phyloP scores from a whole-genome alignment of 371 early-diverging fungal species.

The Saksenaea oblongispora region DNA sequence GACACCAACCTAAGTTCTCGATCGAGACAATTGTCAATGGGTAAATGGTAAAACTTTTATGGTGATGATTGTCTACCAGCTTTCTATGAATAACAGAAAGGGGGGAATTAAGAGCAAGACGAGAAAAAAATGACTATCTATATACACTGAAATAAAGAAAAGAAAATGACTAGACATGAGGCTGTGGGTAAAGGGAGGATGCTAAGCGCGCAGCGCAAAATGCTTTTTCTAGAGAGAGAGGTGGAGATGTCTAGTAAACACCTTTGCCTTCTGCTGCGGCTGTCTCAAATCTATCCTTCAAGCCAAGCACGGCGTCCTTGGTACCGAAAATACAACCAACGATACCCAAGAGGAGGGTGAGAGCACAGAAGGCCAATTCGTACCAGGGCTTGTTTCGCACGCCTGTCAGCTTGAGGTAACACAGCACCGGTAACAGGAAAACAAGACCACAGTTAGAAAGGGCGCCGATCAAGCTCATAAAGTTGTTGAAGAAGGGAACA shows the following conservation, averaged over 20 bases:
- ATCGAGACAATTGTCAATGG: too few species aligned
- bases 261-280: not conserved
- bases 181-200: too few species aligned
- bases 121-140: too few species aligned
- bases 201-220: too few species aligned
- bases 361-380: conserved; percentile 44
- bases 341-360: conserved; percentile 55
- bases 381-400: conserved; percentile 30
- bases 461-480: conserved; percentile 70
- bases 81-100: too few species aligned
- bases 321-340: conserved; percentile 62
- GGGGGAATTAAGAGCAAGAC: too few species aligned
- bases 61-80: too few species aligned
- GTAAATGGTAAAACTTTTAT: too few species aligned
- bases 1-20: too few species aligned
- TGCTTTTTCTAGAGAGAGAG: too few species aligned
- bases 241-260: not conserved
- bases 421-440: conserved; percentile 56
- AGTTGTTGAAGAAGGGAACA: conserved; percentile 65
- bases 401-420: conserved; percentile 60
- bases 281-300: not conserved
- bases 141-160: too few species aligned
- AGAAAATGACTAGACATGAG: too few species aligned
- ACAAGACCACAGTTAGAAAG: conserved; percentile 59
- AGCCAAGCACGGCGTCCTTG: conserved; percentile 39